Conservation (phyloP, 73 alveolate genomes). For the Paraurostyla sp. region DNA sequence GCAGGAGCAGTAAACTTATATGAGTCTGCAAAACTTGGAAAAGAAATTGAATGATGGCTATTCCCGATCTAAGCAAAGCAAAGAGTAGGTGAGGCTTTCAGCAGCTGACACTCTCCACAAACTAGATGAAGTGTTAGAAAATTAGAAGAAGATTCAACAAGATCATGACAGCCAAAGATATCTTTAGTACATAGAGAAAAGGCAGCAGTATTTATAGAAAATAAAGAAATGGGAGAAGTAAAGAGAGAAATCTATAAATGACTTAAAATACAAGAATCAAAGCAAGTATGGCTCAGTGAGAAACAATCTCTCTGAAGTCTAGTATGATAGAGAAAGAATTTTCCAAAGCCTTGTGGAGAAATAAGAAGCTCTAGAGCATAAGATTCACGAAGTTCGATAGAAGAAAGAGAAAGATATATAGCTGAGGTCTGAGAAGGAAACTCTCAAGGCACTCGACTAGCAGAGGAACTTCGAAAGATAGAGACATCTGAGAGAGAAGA, state of each 20-base stretch:
- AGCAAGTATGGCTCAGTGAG: constrained; percentile 5
- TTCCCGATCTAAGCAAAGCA: constrained; percentile 7
- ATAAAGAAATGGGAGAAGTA: constrained; percentile 35
- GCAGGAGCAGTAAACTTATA: not conserved
- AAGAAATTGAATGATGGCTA: constrained; percentile 29
- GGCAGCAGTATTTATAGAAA: not conserved
- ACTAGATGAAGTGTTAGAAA: constrained; percentile 11
- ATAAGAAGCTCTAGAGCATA: constrained; percentile 5
- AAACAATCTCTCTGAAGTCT: not conserved
- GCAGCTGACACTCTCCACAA: constrained; percentile 49
- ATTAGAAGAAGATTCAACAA: not conserved
- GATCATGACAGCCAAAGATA: constrained; percentile 2
- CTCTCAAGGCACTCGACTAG: constrained; percentile 13
- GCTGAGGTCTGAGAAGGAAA: constrained; percentile 40
- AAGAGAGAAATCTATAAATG: constrained; percentile 15
- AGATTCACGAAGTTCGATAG: not conserved
- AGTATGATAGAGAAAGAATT: not conserved
- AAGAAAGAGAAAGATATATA: constrained; percentile 7
- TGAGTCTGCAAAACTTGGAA: not conserved
- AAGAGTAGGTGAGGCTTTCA: constrained; percentile 12
- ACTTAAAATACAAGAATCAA: not conserved
- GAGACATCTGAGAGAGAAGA: not conserved
- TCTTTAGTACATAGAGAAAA: not conserved
- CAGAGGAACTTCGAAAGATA: constrained; percentile 19
- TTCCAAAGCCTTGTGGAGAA: constrained; percentile 8